phyloP scores from a whole-genome alignment of 83 land plant genomes.

The Thuja plicata region DNA sequence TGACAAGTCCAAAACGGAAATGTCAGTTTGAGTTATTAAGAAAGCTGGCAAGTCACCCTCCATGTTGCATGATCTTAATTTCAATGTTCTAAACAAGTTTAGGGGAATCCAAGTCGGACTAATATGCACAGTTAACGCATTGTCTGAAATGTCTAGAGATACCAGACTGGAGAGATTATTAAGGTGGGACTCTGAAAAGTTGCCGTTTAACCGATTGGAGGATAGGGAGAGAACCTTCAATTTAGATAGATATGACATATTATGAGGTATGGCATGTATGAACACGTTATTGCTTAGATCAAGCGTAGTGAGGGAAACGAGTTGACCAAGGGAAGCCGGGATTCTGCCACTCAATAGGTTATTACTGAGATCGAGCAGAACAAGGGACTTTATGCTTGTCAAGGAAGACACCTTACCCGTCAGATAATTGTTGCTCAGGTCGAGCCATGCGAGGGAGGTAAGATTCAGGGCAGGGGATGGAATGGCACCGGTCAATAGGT shows the following conservation, averaged over 20 bases:
- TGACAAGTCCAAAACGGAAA: background rate
- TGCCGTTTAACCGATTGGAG: background rate
- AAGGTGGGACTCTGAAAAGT: background rate
- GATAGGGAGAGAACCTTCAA: background rate
- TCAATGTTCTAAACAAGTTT: background rate
- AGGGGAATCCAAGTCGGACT: background rate
- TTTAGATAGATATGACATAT: background rate
- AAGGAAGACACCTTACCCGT: constrained; percentile 41
- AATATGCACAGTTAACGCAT: background rate
- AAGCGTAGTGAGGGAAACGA: constrained; percentile 30
- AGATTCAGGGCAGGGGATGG: background rate
- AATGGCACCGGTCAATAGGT: background rate
- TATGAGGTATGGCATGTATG: constrained; percentile 19
- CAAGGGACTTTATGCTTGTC: constrained; percentile 32
- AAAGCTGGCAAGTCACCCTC: background rate
- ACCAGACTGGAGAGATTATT: background rate
- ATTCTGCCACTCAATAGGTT: constrained; percentile 44
- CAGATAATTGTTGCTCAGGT: constrained; percentile 42
- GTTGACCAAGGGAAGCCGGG: constrained; percentile 26
- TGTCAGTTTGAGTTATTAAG: background rate
- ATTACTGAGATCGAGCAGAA: constrained; percentile 48
- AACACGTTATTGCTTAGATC: constrained; percentile 42
- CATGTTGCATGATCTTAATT: background rate
- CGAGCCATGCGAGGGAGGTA: constrained; percentile 20
- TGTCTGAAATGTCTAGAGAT: background rate